Evolutionary conservation across 768 basidiomycete species (phyloP), one percentile per base, ranked within the genome.

Genomic region (Pulveroboletus sp.): DNA sequence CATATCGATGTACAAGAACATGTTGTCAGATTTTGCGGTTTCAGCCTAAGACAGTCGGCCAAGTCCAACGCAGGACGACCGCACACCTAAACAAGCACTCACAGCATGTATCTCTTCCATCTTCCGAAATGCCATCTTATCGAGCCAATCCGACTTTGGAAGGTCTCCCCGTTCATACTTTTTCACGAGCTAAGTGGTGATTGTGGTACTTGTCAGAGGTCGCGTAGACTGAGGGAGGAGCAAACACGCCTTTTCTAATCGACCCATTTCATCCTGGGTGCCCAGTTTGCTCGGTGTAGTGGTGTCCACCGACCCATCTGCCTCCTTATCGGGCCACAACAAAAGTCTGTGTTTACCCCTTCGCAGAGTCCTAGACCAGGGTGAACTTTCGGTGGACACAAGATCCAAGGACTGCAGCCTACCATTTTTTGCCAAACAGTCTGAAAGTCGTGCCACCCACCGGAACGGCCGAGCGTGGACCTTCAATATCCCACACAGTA

Each of bases 61-160:
- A 21, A 18, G 43, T 45, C 12, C 17, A 37, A 54, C 27, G 11
- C 43, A 5, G 21, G 21, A 50, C 40, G 21, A 50, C 40, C 15
- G 26, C 49, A 39, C 30, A 30, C 46, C 37, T 32, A 10, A 18
- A 2, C 39, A 9, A 39, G 32, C 14, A 58, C 85, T 50, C 64
- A 93, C 94, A 3, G 91, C 82, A 64, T 98, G 95, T 26, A 94
- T 83, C 66, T 93, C 89, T 56, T 93, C 93, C 77, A 98, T 95
- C 72, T 88, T 91, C 40, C 94, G 75, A 71, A 97, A 99, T 6
- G 89, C 84, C 70, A 96, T 69, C 54, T 88, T 86, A 64, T 98
- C 94, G 7, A 98, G 72, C 96, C 96, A 99, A 49, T 98, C 96
- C 2, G 91, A 86, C 67, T 93, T 92, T 2, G 87, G 82, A 28